Percentiles rank a stretch among this genome's conserved stretches.
These are phyloP conservation scores for Bauhinia variegata DNA, from an alignment of 306 rosid species.

Conservation along the genomic window DNA sequence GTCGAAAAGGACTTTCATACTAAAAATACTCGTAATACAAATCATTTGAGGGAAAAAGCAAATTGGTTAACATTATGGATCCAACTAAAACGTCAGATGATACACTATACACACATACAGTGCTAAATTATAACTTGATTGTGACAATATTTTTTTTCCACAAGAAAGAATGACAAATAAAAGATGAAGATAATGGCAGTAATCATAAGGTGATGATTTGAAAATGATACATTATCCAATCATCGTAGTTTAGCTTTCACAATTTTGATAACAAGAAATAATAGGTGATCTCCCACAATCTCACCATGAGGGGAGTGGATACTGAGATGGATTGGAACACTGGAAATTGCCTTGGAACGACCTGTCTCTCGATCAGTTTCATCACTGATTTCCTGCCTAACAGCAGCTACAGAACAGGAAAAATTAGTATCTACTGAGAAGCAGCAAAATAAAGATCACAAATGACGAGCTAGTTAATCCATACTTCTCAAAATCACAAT, in stretches of 20 bases:
- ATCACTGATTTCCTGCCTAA: slow-evolving; percentile 90
- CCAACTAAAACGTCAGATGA: slow-evolving; percentile 1
- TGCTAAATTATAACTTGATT: slow-evolving; percentile 1
- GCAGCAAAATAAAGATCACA: slow-evolving; percentile 37
- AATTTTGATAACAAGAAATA: neutral
- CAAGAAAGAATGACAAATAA: slow-evolving; percentile 16
- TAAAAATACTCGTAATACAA: too few species aligned
- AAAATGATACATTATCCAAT: slow-evolving; percentile 43
- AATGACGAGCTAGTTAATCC: neutral
- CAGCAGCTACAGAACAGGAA: slow-evolving; percentile 73
- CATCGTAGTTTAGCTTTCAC: slow-evolving; percentile 48
- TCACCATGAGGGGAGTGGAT: slow-evolving; percentile 94
- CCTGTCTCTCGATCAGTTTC: slow-evolving; percentile 99
- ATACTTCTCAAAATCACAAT: neutral
- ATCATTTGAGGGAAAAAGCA: slow-evolving; percentile 22
- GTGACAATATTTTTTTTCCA: slow-evolving; percentile 6
- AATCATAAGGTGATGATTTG: neutral
- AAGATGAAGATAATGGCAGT: neutral
- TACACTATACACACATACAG: neutral
- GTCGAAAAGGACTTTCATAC: neutral
- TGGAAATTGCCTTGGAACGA: slow-evolving; percentile 79
- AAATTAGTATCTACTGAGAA: slow-evolving; percentile 34
- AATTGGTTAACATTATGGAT: neutral
- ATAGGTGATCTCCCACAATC: slow-evolving; percentile 33
- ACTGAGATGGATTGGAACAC: slow-evolving; percentile 95